Evolutionary conservation across 2,329 filamentous ascomycete species (phyloP).

Genomic region (Fusarium musae): DNA sequence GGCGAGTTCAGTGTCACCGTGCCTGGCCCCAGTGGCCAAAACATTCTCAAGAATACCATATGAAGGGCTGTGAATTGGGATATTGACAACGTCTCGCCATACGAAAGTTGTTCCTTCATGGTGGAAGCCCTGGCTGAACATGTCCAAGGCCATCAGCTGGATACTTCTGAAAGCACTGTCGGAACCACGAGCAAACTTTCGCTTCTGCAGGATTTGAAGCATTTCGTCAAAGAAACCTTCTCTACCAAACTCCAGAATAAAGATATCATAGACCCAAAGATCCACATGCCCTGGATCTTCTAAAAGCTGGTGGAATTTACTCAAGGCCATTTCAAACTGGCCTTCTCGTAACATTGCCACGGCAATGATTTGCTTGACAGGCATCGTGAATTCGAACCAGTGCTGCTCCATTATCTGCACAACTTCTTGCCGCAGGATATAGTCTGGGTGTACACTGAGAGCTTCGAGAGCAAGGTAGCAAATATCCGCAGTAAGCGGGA

Average conservation of each 20-base stretch:
- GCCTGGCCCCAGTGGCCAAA: conserved; percentile 75
- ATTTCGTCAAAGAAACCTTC: conserved; percentile 82
- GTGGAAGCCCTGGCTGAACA: conserved; percentile 73
- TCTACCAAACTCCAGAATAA: conserved; percentile 78
- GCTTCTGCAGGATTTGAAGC: conserved; percentile 71
- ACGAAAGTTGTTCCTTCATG: conserved; percentile 73
- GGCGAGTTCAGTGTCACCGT: conserved; percentile 75
- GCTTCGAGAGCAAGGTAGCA: conserved; percentile 79
- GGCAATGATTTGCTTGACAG: conserved; percentile 74
- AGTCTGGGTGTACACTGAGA: conserved; percentile 87
- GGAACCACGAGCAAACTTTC: conserved; percentile 52
- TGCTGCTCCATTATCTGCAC: conserved; percentile 77
- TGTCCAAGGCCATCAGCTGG: conserved; percentile 79
- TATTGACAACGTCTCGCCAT: conserved; percentile 74
- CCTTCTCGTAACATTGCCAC: conserved; percentile 82
- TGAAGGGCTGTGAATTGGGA: conserved; percentile 55
- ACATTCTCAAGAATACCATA: conserved; percentile 75
- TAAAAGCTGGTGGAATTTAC: conserved; percentile 74
- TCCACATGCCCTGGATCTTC: conserved; percentile 65
- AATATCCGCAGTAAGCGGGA: conserved; percentile 72
- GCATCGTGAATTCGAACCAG: conserved; percentile 66
- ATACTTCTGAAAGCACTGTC: conserved; percentile 60
- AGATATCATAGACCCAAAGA: conserved; percentile 81
- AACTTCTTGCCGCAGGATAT: conserved; percentile 76
- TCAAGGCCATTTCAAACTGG: conserved; percentile 83